Base-by-base conservation (phyloP, 305 asterid species). In the Petunia hybrid region DNA sequence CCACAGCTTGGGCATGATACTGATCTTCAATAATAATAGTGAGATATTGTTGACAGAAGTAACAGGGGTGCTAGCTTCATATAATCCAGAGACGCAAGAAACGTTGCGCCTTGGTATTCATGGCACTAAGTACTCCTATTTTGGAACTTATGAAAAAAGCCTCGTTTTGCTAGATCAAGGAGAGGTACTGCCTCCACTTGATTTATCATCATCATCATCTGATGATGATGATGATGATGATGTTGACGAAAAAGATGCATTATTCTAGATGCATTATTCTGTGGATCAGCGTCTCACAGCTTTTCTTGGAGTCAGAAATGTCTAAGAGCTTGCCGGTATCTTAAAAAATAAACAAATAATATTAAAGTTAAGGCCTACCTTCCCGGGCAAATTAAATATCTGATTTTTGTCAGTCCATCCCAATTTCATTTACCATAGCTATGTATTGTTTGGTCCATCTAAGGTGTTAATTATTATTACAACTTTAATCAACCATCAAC, bases 101-200 rank as follows among this genome's bases (percentile, higher is more conserved):
- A 36, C 10, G 8, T 12, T 1, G 51, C 76, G 75, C 61, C 82
- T 80, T 51, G 84, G 45, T 6, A 39, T 82, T 12, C 60, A 2
- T 31, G 87, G 87, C 22, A 78, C 85, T 1, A 67, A 74, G 67
- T 57, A 73, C 70, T 83, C 85, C 1, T 82, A 78, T 45, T 82
- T 76, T 13, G 85, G 77, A 46, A 9, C 66, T 8, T 82, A 84
- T 8, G 5, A 45, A 5, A 86, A 88, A 81, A 80, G 87, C 74
- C 84, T 87, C 40, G 85, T 76, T 61, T 79, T 86, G 83, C 81
- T 86, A 9, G 38, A 6, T 38, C 84, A 86, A 71, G 88, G 89
- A 6, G 66, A 61, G 53, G 80, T 57, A 53, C 74, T 66, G 84
- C 4, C 40, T n/a, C 56, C 13, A 40, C 0, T 40, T 40, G 53